Evolutionary conservation across 2,329 filamentous ascomycete species (phyloP), one percentile per base, ranked within the genome.

Genomic region (Colletotrichum sansevieriae): DNA sequence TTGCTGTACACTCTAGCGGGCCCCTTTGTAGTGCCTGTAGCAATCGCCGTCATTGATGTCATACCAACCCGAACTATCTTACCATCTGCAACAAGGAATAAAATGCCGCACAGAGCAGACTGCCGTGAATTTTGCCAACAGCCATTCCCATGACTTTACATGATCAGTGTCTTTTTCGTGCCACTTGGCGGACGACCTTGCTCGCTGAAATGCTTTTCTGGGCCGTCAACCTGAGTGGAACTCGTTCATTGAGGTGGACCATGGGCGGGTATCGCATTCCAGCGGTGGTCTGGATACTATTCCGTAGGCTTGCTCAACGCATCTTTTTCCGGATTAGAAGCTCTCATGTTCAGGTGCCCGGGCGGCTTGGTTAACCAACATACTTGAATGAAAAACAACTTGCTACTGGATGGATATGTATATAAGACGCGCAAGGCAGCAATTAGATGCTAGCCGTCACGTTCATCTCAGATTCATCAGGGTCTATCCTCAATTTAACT

Each of bases 141-240:
- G 43, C 13, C 43, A 46, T 46, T 46, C 4, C 43, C 13, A 18
- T 11, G 43, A 18, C 43, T 18, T 18, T 18, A 46, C 43, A 46
- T 46, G 43, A 46, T 46, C 43, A 46, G 43, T 46, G 43, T 46
- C 15, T 46, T 46, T 46, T n/a, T 46, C 43, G 43, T 46, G 43
- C 43, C 43, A 46, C 43, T 46, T 46, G 43, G 13, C 43, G 6
- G 43, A 1, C 43, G 43, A 46, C 13, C 43, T 46, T 46, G 43
- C 43, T 46, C 43, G 43, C 43, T 13, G 43, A 46, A 46, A 46
- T n/a, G 13, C 43, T 18, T 46, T 18, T 10, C 43, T 46, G 43
- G 43, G 43, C 43, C 6, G 43, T 46, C 43, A 11, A 46, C 43
- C 43, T 46, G 43, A 18, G 43, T 46, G 13, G 13, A 46, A 0